Evolutionary conservation across 2,329 filamentous ascomycete species (phyloP), one percentile per base, ranked within the genome.

Genomic region (Alternaria angustiovoidea): DNA sequence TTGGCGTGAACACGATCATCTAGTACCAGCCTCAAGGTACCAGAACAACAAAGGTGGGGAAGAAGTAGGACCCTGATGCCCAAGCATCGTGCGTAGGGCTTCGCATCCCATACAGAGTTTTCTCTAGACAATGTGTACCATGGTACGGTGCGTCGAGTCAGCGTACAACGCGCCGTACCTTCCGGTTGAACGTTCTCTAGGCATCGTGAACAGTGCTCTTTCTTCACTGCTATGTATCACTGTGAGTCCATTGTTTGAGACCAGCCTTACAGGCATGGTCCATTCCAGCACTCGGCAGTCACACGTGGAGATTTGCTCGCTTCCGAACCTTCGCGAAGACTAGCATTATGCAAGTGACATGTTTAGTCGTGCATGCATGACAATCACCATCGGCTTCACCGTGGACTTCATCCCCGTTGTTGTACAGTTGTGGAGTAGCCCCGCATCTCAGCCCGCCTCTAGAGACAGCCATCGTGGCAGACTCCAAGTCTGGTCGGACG

Each of bases 381-480:
- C 32, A 48, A 34, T 26, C 24, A 42, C 38, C 38, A 32, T 54
- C 46, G 39, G 44, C 24, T 41, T 46, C 57, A 44, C 20, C 22
- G 54, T 61, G 36, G 48, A 43, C 36, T 57, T 38, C 18, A 42
- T 20, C 51, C 28, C 30, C 18, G 32, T 20, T 38, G 36, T 38
- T 43, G 48, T 44, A 34, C 32, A 24, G 54, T 41, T 57, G 54
- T 39, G 43, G 48, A 61, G 34, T 36, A 42, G 54, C 54, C 39
- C 54, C 58, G 38, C 48, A 52, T 38, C 36, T 57, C 58, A 61
- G 58, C 58, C 48, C 49, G 54, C 38, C 4, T 53, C 54, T 57
- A 12, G 47, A 48, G 30, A 57, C 28, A 38, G 38, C 43, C 54
- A 53, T 48, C 18, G 58, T 57, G 22, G 54, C 46, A 56, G 32